Percentiles rank a stretch among this genome's conserved stretches.
These are phyloP conservation scores for Kwoniella bestiolae DNA, from an alignment of 768 basidiomycete species.

Conservation along the genomic window DNA sequence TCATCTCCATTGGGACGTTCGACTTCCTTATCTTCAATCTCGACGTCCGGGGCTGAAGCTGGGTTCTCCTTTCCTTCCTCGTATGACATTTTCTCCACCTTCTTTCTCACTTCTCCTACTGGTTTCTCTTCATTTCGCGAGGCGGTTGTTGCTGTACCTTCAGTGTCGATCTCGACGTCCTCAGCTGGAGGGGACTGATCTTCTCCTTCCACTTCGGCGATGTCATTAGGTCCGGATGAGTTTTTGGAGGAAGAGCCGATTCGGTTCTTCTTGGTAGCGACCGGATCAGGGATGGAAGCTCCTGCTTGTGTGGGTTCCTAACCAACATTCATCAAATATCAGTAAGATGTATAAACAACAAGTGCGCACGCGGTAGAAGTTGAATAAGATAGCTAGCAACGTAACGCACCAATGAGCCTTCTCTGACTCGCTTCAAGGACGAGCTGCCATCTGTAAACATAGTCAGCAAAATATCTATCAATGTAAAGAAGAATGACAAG, in stretches of 20 bases:
- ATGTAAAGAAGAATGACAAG: not conserved
- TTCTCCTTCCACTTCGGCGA: constrained; percentile 17
- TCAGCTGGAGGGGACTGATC: constrained; percentile 6
- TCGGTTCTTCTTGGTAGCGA: constrained; percentile 49
- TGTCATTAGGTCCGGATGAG: constrained; percentile 13
- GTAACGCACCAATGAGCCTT: constrained; percentile 47
- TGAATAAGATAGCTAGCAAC: no score
- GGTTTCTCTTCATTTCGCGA: constrained; percentile 32
- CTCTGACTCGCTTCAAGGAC: constrained; percentile 40
- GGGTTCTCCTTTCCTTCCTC: constrained; percentile 26
- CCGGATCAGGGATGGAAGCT: constrained; percentile 14
- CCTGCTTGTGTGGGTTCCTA: constrained; percentile 45
- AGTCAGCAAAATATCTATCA: not conserved
- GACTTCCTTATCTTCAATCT: not conserved
- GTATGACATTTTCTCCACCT: constrained; percentile 49
- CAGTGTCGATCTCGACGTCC: constrained; percentile 6
- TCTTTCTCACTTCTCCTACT: constrained; percentile 49
- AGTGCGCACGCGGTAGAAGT: no score
- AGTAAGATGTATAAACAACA: not conserved
- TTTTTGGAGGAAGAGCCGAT: constrained; percentile 22
- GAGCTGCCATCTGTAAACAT: constrained; percentile 11
- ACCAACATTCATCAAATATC: not conserved
- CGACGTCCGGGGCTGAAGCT: not conserved
- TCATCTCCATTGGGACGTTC: constrained; percentile 10
- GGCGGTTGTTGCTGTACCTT: not conserved